A percentile compares a stretch with the other conserved stretches of the same genome.
Conservation (phyloP, 2,329 filamentous ascomycete species). For the Paraphaeosphaeria sporulosa region DNA sequence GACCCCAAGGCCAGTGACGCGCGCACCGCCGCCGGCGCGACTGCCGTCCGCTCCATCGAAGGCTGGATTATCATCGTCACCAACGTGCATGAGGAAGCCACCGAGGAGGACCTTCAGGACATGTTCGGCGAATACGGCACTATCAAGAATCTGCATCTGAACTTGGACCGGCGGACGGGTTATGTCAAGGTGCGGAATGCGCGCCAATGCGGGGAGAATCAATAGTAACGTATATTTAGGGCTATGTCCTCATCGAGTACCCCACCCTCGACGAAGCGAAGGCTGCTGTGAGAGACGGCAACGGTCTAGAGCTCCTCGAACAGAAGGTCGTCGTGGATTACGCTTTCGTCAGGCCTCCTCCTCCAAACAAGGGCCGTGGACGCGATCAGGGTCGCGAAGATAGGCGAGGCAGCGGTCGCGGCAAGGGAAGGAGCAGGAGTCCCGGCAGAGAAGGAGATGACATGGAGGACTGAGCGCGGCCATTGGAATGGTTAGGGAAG, state of each 20-base stretch:
- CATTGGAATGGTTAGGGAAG: not conserved
- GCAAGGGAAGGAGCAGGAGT: slow-evolving; percentile 53
- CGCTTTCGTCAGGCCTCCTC: slow-evolving; percentile 82
- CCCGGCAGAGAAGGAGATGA: slow-evolving; percentile 50
- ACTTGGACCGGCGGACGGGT: slow-evolving; percentile 81
- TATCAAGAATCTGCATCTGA: slow-evolving; percentile 86
- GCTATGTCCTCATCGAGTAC: slow-evolving; percentile 87
- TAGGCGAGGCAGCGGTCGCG: slow-evolving; percentile 40
- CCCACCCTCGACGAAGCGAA: slow-evolving; percentile 79
- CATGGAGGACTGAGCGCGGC: slow-evolving; percentile 35
- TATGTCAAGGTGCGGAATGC: slow-evolving; percentile 75
- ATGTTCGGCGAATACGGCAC: slow-evolving; percentile 84
- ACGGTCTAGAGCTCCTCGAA: slow-evolving; percentile 79
- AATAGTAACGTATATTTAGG: slow-evolving; percentile 57
- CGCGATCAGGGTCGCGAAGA: slow-evolving; percentile 36
- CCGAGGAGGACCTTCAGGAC: slow-evolving; percentile 82
- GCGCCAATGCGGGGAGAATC: not conserved
- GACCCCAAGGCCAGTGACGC: slow-evolving; percentile 68
- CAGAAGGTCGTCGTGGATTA: slow-evolving; percentile 84
- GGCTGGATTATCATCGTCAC: slow-evolving; percentile 89
- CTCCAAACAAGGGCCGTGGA: slow-evolving; percentile 56
- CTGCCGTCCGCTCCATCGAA: slow-evolving; percentile 84
- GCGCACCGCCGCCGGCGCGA: slow-evolving; percentile 76
- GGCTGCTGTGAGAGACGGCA: slow-evolving; percentile 81
- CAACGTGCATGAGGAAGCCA: slow-evolving; percentile 87